These are phyloP conservation scores for Aspergillus tubingensis DNA, from an alignment of 2,329 filamentous ascomycete species.

Conservation along the genomic window DNA sequence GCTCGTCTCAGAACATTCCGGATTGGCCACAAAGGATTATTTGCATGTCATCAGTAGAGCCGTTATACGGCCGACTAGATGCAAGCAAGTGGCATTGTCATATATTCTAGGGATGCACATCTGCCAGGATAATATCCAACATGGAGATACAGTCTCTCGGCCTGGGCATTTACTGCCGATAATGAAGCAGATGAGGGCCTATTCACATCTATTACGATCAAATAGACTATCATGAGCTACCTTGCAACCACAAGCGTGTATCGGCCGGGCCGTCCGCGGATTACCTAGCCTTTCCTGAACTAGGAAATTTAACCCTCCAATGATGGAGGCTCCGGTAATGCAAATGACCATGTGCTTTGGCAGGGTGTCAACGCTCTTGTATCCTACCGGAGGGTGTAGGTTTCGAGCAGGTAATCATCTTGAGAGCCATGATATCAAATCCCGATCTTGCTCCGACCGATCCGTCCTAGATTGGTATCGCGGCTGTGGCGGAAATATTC, in stretches of 20 bases:
- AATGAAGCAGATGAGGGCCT: neutral
- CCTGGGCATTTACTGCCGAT: neutral
- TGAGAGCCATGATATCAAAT: neutral
- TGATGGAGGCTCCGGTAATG: slow-evolving; percentile 6
- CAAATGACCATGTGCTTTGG: slow-evolving; percentile 12
- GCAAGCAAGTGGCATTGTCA: no score
- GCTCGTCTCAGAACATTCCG: neutral
- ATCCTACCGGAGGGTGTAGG: slow-evolving; percentile 4
- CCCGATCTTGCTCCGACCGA: slow-evolving; percentile 8
- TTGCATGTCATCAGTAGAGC: neutral
- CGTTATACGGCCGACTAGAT: neutral
- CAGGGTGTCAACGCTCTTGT: neutral
- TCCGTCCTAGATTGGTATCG: slow-evolving; percentile 15
- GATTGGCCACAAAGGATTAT: neutral
- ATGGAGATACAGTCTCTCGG: neutral
- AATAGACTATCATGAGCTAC: slow-evolving; percentile 14
- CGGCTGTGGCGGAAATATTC: slow-evolving; percentile 22
- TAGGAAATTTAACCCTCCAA: slow-evolving; percentile 16
- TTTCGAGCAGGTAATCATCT: slow-evolving; percentile 3
- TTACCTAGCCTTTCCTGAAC: slow-evolving; percentile 11
- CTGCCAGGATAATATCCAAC: no score
- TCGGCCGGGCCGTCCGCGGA: slow-evolving; percentile 2
- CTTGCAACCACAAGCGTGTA: slow-evolving; percentile 5
- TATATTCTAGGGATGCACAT: no score
- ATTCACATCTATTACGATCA: slow-evolving; percentile 7